Conservation (phyloP, 768 basidiomycete species). For the Amanita muscaria region DNA sequence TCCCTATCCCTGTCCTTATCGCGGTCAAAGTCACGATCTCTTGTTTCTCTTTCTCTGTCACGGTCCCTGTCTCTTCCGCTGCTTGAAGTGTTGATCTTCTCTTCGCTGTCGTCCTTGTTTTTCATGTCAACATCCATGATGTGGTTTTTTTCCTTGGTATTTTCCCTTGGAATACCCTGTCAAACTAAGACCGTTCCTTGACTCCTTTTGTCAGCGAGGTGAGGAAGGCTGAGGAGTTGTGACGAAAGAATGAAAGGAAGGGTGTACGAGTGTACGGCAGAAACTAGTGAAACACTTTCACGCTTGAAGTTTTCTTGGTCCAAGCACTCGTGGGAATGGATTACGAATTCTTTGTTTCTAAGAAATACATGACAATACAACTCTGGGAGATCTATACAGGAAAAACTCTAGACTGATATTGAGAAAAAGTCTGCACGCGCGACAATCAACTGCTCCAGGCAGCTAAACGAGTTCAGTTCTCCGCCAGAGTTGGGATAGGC, state of each 20-base stretch:
- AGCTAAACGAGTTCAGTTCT: not conserved
- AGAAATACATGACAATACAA: no score
- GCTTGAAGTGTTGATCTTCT: slow-evolving; percentile 39
- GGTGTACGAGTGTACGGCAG: not conserved
- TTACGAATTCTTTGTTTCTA: not conserved
- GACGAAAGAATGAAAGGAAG: not conserved
- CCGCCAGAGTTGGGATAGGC: not conserved
- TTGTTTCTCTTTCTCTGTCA: slow-evolving; percentile 30
- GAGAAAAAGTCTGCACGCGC: no score
- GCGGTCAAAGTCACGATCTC: slow-evolving; percentile 33
- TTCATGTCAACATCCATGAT: slow-evolving; percentile 80
- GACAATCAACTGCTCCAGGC: not conserved
- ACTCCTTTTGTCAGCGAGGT: no score
- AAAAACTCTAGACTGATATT: no score
- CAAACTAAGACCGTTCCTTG: not conserved
- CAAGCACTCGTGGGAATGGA: not conserved
- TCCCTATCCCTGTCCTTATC: slow-evolving; percentile 38
- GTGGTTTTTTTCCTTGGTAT: not conserved
- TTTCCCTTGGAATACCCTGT: not conserved
- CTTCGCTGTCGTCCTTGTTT: slow-evolving; percentile 63
- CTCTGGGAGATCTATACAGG: no score
- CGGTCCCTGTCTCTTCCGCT: slow-evolving; percentile 36
- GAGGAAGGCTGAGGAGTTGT: not conserved
- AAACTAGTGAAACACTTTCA: slow-evolving; percentile 3
- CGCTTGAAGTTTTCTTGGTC: not conserved